phyloP scores from a whole-genome alignment of 495 filamentous ascomycete species.

The Xylona heveae region DNA sequence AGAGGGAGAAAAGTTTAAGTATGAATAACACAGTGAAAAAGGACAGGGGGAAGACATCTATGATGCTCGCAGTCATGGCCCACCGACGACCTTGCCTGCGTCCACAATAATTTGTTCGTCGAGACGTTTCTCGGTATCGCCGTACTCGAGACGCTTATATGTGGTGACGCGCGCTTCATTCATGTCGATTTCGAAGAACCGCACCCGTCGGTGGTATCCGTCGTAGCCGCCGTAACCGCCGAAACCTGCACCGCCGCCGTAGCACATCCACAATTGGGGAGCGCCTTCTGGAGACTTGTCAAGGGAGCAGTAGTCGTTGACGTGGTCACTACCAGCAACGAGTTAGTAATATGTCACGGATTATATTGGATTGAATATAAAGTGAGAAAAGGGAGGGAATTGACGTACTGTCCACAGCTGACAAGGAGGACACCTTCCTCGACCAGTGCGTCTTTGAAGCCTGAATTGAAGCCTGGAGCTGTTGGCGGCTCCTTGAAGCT shows the following conservation, averaged over 20 bases:
- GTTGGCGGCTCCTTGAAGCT: constrained; percentile 56
- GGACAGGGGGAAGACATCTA: constrained; percentile 27
- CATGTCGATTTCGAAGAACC: constrained; percentile 85
- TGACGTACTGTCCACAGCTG: constrained; percentile 76
- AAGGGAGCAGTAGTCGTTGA: constrained; percentile 85
- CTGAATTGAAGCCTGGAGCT: constrained; percentile 70
- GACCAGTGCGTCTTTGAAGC: constrained; percentile 69
- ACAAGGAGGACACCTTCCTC: constrained; percentile 71
- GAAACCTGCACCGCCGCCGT: constrained; percentile 72
- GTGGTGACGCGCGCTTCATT: constrained; percentile 69
- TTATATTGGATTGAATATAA: background rate
- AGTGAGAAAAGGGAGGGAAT: constrained; percentile 7
- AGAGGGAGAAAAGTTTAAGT: too few species aligned
- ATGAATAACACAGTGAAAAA: too few species aligned
- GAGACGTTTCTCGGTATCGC: constrained; percentile 43
- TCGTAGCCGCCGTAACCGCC: constrained; percentile 87
- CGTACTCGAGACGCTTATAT: constrained; percentile 80
- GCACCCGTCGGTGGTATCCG: constrained; percentile 60
- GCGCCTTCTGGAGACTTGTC: constrained; percentile 24
- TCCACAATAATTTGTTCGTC: constrained; percentile 84
- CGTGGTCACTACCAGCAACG: constrained; percentile 47
- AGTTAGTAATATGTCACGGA: background rate
- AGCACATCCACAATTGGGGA: constrained; percentile 93
- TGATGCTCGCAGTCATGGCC: too few species aligned
- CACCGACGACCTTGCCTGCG: constrained; percentile 40